Base-by-base conservation (phyloP, 2,329 filamentous ascomycete genomes). In the Alternaria atra region DNA sequence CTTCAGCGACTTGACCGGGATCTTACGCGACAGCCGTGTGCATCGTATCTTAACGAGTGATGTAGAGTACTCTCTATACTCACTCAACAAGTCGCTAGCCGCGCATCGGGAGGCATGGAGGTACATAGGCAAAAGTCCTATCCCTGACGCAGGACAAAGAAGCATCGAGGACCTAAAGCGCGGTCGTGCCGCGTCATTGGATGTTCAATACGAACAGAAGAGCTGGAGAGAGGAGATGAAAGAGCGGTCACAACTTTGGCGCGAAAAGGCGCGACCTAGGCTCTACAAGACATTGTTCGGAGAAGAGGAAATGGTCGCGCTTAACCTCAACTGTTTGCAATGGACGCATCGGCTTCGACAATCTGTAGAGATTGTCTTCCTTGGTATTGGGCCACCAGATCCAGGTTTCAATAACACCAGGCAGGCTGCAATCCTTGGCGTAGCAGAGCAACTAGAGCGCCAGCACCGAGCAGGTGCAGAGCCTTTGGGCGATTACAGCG, bases 91-190 rank as follows among this genome's bases (percentile, higher is more conserved):
- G 35, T 44, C 51, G 29, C 53, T 66, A 9, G 65, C 65, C 20
- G 60, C 57, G 13, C 61, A 67, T 27, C 54, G 65, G 13, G 65
- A 67, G 12, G 63, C 63, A 27, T 66, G 58, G 60, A 59, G 61
- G 29, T 56, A 61, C 34, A 51, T 58, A 8, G 37, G 53, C 10
- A 50, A 52, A 8, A 44, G 27, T 6, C 44, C 57, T 10, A 44
- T 23, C 5, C 34, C 60, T 6, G 48, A 40, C n/a, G 9, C 27
- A 3, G 57, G 53, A 5, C 44, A 47, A 29, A 55, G 46, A 35
- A 32, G 23, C 15, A 54, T 47, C 8, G 55, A 52, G 10, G 27
- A 52, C 3, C 42, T 53, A 7, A 50, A 37, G 27, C 56, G 60
- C 35, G 47, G 51, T 46, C 56, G 56, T 15, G 51, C 51, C 10